Evolutionary conservation across 2,329 filamentous ascomycete species (phyloP), one percentile per base, ranked within the genome.

Genomic region (Penicillium sp.): DNA sequence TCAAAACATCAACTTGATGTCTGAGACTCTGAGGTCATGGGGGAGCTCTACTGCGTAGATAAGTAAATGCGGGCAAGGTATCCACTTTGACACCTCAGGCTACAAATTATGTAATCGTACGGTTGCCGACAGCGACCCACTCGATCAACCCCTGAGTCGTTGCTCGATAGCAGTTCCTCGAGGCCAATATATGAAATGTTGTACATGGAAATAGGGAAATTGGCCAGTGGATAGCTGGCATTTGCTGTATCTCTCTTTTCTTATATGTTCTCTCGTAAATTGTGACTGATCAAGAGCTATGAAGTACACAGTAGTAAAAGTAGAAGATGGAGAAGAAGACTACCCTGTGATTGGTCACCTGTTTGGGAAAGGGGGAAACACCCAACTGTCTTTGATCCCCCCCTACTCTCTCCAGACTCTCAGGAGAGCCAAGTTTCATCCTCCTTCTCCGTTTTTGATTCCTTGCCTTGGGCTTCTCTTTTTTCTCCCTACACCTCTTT

Each of bases 351-450:
- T 64, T 64, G 60, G 61, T 36, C 52, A 40, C 53, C 53, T 43
- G 29, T 51, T 47, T 59, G 53, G 53, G 56, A 60, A 65, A 64
- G 55, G 60, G 61, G 62, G 59, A 64, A 59, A 58, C 60, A 63
- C 57, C 57, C 58, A 54, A 59, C 58, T 58, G 56, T 57, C 54
- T 64, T 58, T 8, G 22, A 4, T 60, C 54, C 55, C 45, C 54
- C 54, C 54, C 55, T 48, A 53, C 46, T 60, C 53, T 46, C 41
- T 58, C 50, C 45, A 59, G 49, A 53, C 46, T 47, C 56, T 61
- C 60, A 63, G 61, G 60, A 63, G 60, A 62, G 52, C 49, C 46
- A 42, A 52, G 59, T 63, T 63, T 54, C 57, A 51, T 47, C 48
- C 51, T 50, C 59, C 53, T 55, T 52, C 49, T n/a, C 30, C 34